Evolutionary conservation across 2,329 filamentous ascomycete genomes (phyloP), one percentile per base, ranked within the genome.

Genomic region (Emergomyces orientalis): DNA sequence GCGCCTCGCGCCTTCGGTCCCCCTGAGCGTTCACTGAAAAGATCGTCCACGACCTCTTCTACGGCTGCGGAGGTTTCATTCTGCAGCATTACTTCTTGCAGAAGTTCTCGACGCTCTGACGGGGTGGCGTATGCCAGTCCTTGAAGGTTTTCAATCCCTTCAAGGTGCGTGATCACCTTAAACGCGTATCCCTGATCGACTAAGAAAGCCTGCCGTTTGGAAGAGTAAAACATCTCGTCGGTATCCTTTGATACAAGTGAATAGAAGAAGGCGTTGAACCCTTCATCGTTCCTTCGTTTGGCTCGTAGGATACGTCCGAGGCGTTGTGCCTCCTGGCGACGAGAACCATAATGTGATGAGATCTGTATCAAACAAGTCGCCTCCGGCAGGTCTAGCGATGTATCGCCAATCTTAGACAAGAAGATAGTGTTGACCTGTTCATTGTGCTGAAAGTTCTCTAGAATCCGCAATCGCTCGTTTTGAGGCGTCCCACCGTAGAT

Each of bases 201-300:
- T 0, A 99, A 81, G 79, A 99, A 99, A 0, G 94, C 93, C 76
- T 99, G 94, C 11, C 94, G 85, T 76, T 97, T 97, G 3, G 91
- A 92, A 0, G 93, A 97, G 75, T 96, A 99, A 73, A 87, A 94
- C 93, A 99, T 97, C 75, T 99, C 94, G 65, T 92, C 88, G 0
- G 94, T 99, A 73, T 99, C 94, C 74, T 97, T 97, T 6, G 90
- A 96, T 3, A 99, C 94, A 0, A 99, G 83, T 0, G 91, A 96
- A 78, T 99, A 99, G 80, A 99, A 99, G 76, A 97, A 99, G 0
- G 94, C 94, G 72, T 99, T 99, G 76, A 99, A 99, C 8, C 94
- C 94, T 74, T 97, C 94, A 69, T 99, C 94, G 70, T 97, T 97
- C 73, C 94, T 85, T 22, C 94, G 86, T 78, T 99, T 99, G 17